Evolutionary conservation across 108 stramenopile species (phyloP), one percentile per base, ranked within the genome.

Genomic region (Nannochloropsis oceanica): DNA sequence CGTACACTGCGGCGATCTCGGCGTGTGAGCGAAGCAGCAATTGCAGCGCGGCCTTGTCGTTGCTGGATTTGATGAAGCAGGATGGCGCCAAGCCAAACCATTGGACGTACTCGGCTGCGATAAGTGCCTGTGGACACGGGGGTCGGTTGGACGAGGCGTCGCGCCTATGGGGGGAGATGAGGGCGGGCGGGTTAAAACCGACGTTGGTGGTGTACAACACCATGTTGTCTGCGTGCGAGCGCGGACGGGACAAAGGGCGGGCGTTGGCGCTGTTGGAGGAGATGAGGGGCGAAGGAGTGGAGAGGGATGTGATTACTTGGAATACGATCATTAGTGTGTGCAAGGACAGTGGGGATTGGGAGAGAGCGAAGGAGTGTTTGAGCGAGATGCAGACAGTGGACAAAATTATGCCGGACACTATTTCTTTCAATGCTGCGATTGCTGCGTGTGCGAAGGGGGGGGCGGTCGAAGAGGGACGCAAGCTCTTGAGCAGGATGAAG

Each of bases 401-500:
- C 9, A 18, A n/a, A 2, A n/a, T 73, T 7, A n/a, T n/a, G 59
- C 59, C 59, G 59, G 59, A 73, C 2, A 73, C 59, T 80, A 59
- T 84, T 14, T 87, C 83, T 44, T 87, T 83, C 87, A 87, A 87
- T 80, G 87, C 87, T 11, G 87, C 87, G 25, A 87, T 87, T 27
- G 79, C 83, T 22, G 87, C 87, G 22, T 87, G 87, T 80, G 82
- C 83, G 27, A 84, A 84, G 80, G 79, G 44, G 14, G 50, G 82
- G 80, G 83, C 84, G 80, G 83, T 83, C 83, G 83, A 84, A 11
- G 79, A 79, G 13, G 82, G 83, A 0, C 27, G 34, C 18, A 22
- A 43, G 42, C 10, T 87, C 26, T 83, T 87, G 25, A 43, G 20
- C 25, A 26, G 25, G 13, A 87, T 87, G 87, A 44, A 46, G 24